Conservation (phyloP, 2,329 filamentous ascomycete species). For the Talaromyces sp. region DNA sequence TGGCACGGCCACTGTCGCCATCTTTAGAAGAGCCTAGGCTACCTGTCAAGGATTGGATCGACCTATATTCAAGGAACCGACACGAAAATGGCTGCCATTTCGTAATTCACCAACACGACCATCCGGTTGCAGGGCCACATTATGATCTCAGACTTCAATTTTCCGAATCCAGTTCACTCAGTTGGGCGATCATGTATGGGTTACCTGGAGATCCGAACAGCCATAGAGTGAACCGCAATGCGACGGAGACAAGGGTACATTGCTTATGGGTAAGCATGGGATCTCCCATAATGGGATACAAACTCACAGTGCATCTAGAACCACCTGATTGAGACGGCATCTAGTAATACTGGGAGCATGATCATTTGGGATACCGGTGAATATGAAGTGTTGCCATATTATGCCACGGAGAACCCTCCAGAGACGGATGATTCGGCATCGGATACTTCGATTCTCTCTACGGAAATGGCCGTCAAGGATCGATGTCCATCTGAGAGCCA, state of each 20-base stretch:
- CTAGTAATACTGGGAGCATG: conserved; percentile 54
- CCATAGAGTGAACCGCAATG: conserved; percentile 54
- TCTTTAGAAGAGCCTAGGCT: conserved; percentile 32
- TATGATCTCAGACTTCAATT: conserved; percentile 71
- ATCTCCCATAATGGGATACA: neutral
- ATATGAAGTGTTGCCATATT: conserved; percentile 53
- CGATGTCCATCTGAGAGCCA: conserved; percentile 31
- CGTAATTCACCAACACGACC: conserved; percentile 70
- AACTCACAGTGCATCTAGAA: conserved; percentile 42
- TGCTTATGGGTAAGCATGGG: conserved; percentile 52
- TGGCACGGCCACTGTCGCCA: conserved; percentile 25
- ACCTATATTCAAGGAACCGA: conserved; percentile 49
- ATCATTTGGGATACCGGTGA: conserved; percentile 63
- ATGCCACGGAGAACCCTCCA: conserved; percentile 31
- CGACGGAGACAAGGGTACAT: conserved; percentile 61
- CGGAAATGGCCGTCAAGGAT: neutral
- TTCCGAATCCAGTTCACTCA: conserved; percentile 63
- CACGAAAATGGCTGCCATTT: conserved; percentile 55
- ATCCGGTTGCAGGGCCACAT: conserved; percentile 64
- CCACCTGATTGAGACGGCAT: conserved; percentile 60
- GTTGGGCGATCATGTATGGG: conserved; percentile 63
- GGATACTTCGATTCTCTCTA: conserved; percentile 20
- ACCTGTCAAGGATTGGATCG: conserved; percentile 41
- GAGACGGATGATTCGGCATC: conserved; percentile 36
- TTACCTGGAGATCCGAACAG: conserved; percentile 59